These are phyloP conservation scores for Phycomyces nitens DNA, from an alignment of 192 early-diverging fungal species.

Conservation along the genomic window DNA sequence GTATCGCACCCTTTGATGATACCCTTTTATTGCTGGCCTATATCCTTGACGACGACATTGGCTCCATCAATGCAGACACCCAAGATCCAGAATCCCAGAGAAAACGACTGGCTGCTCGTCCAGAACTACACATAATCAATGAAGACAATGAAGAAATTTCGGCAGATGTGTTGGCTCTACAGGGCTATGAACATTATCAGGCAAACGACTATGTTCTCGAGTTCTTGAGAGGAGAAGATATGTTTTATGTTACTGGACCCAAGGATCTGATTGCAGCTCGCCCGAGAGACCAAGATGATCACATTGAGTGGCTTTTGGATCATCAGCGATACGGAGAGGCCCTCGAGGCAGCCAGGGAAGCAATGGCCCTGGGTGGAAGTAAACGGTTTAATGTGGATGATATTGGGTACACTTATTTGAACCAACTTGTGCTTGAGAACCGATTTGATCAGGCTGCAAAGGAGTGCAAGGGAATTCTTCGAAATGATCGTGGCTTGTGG, in stretches of 20 bases:
- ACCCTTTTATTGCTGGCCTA: conserved; percentile 71
- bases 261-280: conserved; percentile 90
- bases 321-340: conserved; percentile 79
- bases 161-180: conserved; percentile 82
- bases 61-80: conserved; percentile 46
- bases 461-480: conserved; percentile 72
- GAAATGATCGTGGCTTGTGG: conserved; percentile 70
- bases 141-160: conserved; percentile 79
- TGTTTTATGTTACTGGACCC: conserved; percentile 91
- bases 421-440: conserved; percentile 66
- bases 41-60: conserved; percentile 52
- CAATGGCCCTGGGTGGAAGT: conserved; percentile 31
- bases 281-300: conserved; percentile 87
- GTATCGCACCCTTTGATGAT: conserved; percentile 79
- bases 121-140: conserved; percentile 89
- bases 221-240: conserved; percentile 61
- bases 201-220: conserved; percentile 94
- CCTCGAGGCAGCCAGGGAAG: conserved; percentile 58
- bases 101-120: conserved; percentile 59
- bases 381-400: conserved; percentile 58
- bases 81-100: conserved; percentile 14
- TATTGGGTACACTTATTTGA: conserved; percentile 81
- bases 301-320: conserved; percentile 91
- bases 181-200: conserved; percentile 83
- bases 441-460: conserved; percentile 62